Base-by-base conservation (phyloP, 2,329 filamentous ascomycete genomes). In the Sclerotinia sclerotiorum region DNA sequence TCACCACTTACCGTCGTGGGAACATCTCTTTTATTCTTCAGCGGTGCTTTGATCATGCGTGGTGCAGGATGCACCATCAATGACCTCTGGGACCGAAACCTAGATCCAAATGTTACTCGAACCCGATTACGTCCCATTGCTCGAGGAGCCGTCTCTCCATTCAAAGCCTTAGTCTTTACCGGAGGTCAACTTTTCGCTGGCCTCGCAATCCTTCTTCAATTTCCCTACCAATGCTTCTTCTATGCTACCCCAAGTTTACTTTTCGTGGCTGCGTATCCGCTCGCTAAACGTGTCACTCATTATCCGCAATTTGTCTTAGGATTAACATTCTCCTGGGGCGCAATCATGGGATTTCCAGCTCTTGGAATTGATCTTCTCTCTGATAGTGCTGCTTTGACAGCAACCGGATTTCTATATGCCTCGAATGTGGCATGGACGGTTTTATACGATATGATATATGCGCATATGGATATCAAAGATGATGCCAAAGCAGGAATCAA, bases 361-460 rank as follows among this genome's bases (percentile, higher is more conserved):
- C 83, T 97, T 2, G 92, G 91, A 1, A 81, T 95, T 48, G 91
- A 94, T 72, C 78, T 95, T n/a, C 78, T 94, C 17, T 80, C 85
- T 7, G 86, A 90, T 72, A 80, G 80, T 29, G 79, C 85, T 1
- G 90, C 91, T 2, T 77, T 92, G 69, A 82, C 84, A 5, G 88
- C 90, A 1, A 90, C 91, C 0, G 86, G 83, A 3, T 86, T 86
- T 68, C 81, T 97, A 61, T 96, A 96, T 77, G 81, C 85, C 15
- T 93, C 90, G 55, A 95, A 93, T 74, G 83, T 95, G 32, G 88
- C 91, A 3, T 97, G 93, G 93, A 96, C 92, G 0, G 85, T 96
- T 35, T 80, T 96, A 51, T 97, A 96, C 78, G 93, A 97, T 78
- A 96, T 95, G 87, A 93, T 97, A 44, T 97, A 97, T 78, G 93